Percentiles rank a stretch among this genome's conserved stretches.
Conservation (phyloP, 306 rosid species). For the Ormosia emarginata region DNA sequence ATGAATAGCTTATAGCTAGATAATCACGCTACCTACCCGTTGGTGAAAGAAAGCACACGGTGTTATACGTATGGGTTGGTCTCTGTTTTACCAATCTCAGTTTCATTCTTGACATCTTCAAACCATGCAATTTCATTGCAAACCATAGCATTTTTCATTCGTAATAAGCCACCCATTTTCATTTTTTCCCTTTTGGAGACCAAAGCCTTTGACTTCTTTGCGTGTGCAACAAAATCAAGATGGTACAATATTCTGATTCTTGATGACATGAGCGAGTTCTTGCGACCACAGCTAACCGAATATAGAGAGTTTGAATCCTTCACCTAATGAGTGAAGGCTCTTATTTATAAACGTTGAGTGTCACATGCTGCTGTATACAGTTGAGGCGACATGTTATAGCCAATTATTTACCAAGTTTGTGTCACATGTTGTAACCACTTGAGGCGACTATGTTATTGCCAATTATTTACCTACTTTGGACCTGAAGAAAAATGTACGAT, state of each 20-base stretch:
- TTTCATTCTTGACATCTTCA: slow-evolving; percentile 29
- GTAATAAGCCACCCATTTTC: slow-evolving; percentile 1
- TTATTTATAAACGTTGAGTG: background rate
- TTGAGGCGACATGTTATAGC: slow-evolving; percentile 12
- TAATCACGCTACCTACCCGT: background rate
- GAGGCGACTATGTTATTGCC: background rate
- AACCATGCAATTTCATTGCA: slow-evolving; percentile 1
- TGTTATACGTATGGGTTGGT: background rate
- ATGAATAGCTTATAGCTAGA: background rate
- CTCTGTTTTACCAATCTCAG: background rate
- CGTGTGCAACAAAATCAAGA: background rate
- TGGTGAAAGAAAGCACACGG: background rate
- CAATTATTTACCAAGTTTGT: background rate
- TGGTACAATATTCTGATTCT: background rate
- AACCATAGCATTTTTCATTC: background rate
- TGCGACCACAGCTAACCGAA: background rate
- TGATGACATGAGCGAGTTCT: background rate
- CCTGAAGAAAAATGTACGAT: background rate
- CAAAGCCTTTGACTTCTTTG: slow-evolving; percentile 21
- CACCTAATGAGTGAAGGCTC: background rate
- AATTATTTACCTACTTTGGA: background rate
- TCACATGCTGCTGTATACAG: background rate
- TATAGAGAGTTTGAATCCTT: background rate
- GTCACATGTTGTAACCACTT: background rate
- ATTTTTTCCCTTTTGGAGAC: background rate